Base-by-base conservation (phyloP, 2,329 filamentous ascomycete genomes). In the Colletotrichum magnum region DNA sequence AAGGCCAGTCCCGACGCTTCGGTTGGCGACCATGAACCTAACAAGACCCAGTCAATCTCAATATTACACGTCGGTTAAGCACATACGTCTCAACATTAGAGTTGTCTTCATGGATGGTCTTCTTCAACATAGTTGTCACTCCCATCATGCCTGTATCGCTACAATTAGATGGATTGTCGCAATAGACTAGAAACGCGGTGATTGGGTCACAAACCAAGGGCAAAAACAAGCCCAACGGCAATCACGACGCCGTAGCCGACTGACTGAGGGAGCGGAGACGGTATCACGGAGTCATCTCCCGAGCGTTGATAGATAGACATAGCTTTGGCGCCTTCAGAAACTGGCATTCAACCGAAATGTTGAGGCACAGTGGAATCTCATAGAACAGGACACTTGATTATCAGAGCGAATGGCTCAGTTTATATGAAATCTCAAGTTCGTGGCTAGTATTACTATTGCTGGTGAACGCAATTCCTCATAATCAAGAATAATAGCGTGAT, bases 21-120 rank as follows among this genome's bases (percentile, higher is more conserved):
- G 81, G 61, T 88, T 87, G 2, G 86, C 86, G 0, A 84, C 85
- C 81, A 87, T 87, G 73, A 87, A 87, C 84, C 54, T 58, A 21
- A 3, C 18, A 28, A 26, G 12, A 45, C 16, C 16, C 18, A 26
- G 18, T 13, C 12, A 51, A 21, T 1, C 18, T 15, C 6, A 47
- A 26, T n/a, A 5, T 58, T 26, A 45, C 15, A 21, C 10, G 2
- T 26, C 6, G 18, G 18, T 0, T 26, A 18, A 12, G 26, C n/a
- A 10, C 54, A 43, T 45, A 58, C 54, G 86, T 88, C 74, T 88
- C 86, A 0, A 84, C 87, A 21, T 83, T 86, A 24, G 79, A 79
- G 62, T 86, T 87, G 56, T 87, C 85, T 69, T 88, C 85, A 1
- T 83, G 83, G 0, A 83, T 79, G 0, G 84, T 86, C 43, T 77